These are phyloP conservation scores for Ceratocystis huliohia DNA, from an alignment of 2,329 filamentous ascomycete genomes.

Conservation along the genomic window DNA sequence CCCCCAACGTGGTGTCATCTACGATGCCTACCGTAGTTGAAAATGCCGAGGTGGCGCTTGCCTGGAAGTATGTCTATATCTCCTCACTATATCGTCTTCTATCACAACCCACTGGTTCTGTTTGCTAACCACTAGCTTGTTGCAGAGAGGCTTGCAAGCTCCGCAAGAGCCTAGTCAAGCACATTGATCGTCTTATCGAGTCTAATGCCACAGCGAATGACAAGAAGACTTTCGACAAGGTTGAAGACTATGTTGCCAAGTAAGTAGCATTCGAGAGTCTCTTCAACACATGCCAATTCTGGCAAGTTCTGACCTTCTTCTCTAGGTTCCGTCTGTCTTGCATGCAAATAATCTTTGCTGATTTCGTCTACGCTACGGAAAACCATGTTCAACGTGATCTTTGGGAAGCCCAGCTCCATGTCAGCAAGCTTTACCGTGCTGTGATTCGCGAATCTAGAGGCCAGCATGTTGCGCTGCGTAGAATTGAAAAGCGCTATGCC, in stretches of 20 bases:
- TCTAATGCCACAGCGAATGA: slow-evolving; percentile 29
- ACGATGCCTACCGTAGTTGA: slow-evolving; percentile 19
- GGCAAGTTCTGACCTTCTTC: slow-evolving; percentile 11
- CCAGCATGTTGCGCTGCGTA: slow-evolving; percentile 49
- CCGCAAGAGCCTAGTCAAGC: slow-evolving; percentile 33
- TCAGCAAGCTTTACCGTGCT: slow-evolving; percentile 57
- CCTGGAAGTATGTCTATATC: slow-evolving; percentile 21
- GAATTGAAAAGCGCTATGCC: slow-evolving; percentile 68
- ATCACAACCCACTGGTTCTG: neutral
- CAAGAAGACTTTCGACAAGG: slow-evolving; percentile 33
- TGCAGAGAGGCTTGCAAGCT: slow-evolving; percentile 34
- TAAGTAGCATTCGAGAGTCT: slow-evolving; percentile 24
- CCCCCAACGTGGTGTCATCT: neutral
- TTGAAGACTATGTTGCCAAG: slow-evolving; percentile 35
- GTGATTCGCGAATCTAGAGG: slow-evolving; percentile 21
- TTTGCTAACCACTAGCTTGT: slow-evolving; percentile 3
- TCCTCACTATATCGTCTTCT: neutral
- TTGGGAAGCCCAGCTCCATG: slow-evolving; percentile 65
- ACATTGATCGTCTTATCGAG: slow-evolving; percentile 33
- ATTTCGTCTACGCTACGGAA: slow-evolving; percentile 52
- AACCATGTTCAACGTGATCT: slow-evolving; percentile 56
- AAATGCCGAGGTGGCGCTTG: slow-evolving; percentile 19
- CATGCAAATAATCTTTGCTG: slow-evolving; percentile 57
- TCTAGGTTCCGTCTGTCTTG: slow-evolving; percentile 47
- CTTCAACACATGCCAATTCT: neutral